Conservation (phyloP, 352 stramenopile genomes). For the Phytophthora agathidicida region DNA sequence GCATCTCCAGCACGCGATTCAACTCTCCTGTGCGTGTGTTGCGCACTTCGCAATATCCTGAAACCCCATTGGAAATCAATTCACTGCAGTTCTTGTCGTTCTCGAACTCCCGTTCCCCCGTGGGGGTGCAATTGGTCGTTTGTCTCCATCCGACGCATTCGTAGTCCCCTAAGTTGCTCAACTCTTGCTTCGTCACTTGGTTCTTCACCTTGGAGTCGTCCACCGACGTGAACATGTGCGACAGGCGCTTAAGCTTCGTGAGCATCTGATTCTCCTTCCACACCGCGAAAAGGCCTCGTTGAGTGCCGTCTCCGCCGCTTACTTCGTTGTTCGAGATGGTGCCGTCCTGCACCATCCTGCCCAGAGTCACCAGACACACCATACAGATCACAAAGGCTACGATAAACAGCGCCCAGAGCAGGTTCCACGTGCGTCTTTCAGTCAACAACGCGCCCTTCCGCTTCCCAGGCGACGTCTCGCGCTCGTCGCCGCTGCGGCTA, state of each 20-base stretch:
- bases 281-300: conserved; percentile 36
- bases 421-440: conserved; percentile 44
- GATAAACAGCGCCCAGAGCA: conserved; percentile 55
- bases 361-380: conserved; percentile 55
- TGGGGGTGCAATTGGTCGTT: conserved; percentile 55
- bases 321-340: conserved; percentile 52
- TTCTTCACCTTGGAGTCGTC: conserved; percentile 28
- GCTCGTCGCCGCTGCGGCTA: conserved; percentile 33
- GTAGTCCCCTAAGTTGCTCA: conserved; percentile 51
- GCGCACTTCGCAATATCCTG: conserved; percentile 65
- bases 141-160: conserved; percentile 67
- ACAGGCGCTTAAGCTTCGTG: conserved; percentile 44
- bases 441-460: conserved; percentile 13
- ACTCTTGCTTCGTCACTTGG: conserved; percentile 16
- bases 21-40: conserved; percentile 44
- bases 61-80: conserved; percentile 40
- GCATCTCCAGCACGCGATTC: conserved; percentile 60
- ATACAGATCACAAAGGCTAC: conserved; percentile 53
- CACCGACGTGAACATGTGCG: conserved; percentile 45
- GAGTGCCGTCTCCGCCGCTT: conserved; percentile 27
- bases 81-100: conserved; percentile 53
- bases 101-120: conserved; percentile 37
- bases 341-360: conserved; percentile 52
- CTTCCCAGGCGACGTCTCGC: conserved; percentile 3
- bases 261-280: conserved; percentile 53